Percentiles rank a stretch among this genome's conserved stretches.
Evolutionary conservation across 192 early-diverging fungal genomes (phyloP).

Genomic region (Linnemannia zychae): DNA sequence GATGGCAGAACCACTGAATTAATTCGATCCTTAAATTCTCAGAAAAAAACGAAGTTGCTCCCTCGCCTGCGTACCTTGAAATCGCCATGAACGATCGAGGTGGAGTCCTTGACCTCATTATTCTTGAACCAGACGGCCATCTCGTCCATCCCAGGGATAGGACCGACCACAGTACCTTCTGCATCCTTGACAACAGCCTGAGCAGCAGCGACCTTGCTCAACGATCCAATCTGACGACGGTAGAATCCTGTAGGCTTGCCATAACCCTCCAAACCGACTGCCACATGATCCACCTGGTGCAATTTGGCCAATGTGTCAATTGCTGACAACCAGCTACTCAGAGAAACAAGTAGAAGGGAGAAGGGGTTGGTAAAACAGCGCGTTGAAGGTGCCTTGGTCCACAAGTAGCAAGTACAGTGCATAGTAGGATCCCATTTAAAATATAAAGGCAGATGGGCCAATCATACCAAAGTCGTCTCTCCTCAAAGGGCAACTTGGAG

Average conservation of each 20-base stretch:
- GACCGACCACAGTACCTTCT: slow-evolving; percentile 70
- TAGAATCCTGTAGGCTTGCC: slow-evolving; percentile 83
- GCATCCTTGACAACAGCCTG: slow-evolving; percentile 79
- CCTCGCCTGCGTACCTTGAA: slow-evolving; percentile 74
- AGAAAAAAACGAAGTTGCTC: neutral
- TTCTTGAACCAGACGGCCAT: slow-evolving; percentile 81
- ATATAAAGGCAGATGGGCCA: neutral
- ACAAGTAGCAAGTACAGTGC: neutral
- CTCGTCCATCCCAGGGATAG: slow-evolving; percentile 76
- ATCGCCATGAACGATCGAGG: slow-evolving; percentile 93
- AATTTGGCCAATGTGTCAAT: slow-evolving; percentile 85
- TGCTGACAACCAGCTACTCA: slow-evolving; percentile 73
- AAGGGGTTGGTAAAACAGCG: neutral
- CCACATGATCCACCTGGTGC: slow-evolving; percentile 77
- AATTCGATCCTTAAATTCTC: neutral
- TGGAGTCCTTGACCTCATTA: slow-evolving; percentile 78
- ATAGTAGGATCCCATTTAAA: neutral
- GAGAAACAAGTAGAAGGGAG: neutral
- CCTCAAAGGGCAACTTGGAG: slow-evolving; percentile 63
- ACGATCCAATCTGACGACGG: slow-evolving; percentile 82
- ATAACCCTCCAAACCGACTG: slow-evolving; percentile 78
- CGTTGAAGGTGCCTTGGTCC: neutral
- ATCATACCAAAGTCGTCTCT: slow-evolving; percentile 68
- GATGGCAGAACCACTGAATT: neutral
- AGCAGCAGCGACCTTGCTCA: slow-evolving; percentile 71